Percentiles rank a stretch among this genome's conserved stretches.
These are phyloP conservation scores for Lepiota brunneoincarnata DNA, from an alignment of 768 basidiomycete genomes.

Conservation along the genomic window DNA sequence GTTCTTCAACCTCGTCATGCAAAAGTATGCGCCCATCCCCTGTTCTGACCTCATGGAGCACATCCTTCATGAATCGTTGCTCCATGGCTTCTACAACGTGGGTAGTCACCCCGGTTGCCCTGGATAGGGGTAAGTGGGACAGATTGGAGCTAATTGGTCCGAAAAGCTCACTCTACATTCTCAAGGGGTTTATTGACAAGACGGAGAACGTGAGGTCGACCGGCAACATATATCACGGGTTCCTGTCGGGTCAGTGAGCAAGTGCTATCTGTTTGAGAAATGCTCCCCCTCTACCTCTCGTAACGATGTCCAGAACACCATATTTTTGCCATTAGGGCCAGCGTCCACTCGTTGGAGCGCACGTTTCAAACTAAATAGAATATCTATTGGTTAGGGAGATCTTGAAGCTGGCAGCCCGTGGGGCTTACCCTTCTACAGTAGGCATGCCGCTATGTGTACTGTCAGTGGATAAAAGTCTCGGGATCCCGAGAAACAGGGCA, in stretches of 20 bases:
- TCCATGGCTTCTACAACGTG: constrained; percentile 92
- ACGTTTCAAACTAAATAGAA: constrained; percentile 57
- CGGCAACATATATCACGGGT: constrained; percentile 88
- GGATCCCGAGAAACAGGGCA: background rate
- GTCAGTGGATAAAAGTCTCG: background rate
- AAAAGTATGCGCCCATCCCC: constrained; percentile 79
- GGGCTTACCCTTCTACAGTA: constrained; percentile 74
- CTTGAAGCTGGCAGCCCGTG: background rate
- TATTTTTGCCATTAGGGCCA: constrained; percentile 68
- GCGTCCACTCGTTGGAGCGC: constrained; percentile 82
- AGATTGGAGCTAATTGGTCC: background rate
- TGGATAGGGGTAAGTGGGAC: constrained; percentile 23
- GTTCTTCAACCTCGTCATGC: constrained; percentile 94
- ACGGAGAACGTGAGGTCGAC: constrained; percentile 87
- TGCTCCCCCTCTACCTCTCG: constrained; percentile 60
- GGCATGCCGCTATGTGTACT: constrained; percentile 82
- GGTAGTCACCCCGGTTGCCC: constrained; percentile 93
- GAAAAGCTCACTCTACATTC: constrained; percentile 80
- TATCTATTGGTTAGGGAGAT: background rate
- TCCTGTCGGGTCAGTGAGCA: constrained; percentile 46
- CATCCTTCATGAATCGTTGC: constrained; percentile 79
- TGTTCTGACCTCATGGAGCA: constrained; percentile 74
- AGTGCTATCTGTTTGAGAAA: constrained; percentile 10
- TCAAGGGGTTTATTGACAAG: constrained; percentile 84
- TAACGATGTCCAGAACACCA: constrained; percentile 91